Conservation (phyloP, 371 early-diverging fungal genomes). For the Mucor plumbeus region DNA sequence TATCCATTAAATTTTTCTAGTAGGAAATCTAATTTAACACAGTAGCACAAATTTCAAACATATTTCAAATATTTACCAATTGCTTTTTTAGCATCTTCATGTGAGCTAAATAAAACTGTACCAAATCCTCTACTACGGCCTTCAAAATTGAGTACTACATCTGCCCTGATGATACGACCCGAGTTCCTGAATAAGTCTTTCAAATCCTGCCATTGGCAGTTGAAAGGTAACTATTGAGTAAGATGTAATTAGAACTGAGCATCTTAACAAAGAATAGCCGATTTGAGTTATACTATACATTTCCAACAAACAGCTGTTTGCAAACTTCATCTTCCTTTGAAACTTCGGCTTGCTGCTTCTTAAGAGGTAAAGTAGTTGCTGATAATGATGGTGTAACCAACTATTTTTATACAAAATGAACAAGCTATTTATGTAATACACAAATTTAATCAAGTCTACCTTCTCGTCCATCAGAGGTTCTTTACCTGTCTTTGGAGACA, state of each 20-base stretch:
- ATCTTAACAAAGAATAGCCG: background rate
- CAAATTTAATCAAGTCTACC: background rate
- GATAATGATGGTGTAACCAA: background rate
- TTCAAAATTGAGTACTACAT: constrained; percentile 69
- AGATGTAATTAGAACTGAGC: background rate
- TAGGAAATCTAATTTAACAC: background rate
- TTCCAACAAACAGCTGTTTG: constrained; percentile 65
- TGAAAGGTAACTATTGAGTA: constrained; percentile 66
- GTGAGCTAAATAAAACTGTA: constrained; percentile 68
- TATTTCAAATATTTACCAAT: constrained; percentile 50
- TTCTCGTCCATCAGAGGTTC: background rate
- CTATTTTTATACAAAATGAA: background rate
- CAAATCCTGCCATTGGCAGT: constrained; percentile 78
- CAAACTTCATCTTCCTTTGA: constrained; percentile 3
- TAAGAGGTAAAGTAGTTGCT: background rate
- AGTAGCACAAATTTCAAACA: background rate
- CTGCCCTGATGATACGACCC: constrained; percentile 69
- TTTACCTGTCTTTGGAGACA: background rate
- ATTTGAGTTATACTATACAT: constrained; percentile 50
- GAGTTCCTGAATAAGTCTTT: constrained; percentile 78
- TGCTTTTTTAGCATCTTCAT: constrained; percentile 72
- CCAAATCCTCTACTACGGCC: constrained; percentile 70
- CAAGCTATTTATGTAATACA: background rate
- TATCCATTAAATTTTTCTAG: constrained; percentile 65
- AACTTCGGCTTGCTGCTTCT: background rate